phyloP scores from a whole-genome alignment of 495 filamentous ascomycete species.

The Astrothelium subdiscretum region DNA sequence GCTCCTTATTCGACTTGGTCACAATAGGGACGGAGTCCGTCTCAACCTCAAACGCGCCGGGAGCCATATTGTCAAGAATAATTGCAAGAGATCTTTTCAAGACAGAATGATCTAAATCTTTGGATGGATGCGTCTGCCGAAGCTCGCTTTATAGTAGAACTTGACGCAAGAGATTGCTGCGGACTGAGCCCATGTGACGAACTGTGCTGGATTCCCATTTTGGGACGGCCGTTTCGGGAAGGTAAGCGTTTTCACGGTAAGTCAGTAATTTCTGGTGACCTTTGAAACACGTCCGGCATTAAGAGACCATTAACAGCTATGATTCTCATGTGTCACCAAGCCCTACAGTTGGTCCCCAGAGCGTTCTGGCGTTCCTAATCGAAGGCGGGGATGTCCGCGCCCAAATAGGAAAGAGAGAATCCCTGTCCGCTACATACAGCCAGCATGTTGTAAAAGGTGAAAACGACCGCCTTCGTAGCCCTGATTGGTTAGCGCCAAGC shows the following conservation, averaged over 20 bases:
- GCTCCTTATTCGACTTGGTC: neutral
- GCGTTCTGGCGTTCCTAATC: neutral
- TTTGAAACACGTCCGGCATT: neutral
- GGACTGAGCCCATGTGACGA: neutral
- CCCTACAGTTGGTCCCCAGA: neutral
- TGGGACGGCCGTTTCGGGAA: neutral
- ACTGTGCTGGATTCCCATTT: neutral
- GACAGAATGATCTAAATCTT: neutral
- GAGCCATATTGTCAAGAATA: neutral
- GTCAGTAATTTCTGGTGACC: neutral
- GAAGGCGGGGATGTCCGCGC: neutral
- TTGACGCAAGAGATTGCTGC: neutral
- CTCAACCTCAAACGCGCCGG: neutral
- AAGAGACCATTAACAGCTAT: neutral
- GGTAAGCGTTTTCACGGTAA: neutral
- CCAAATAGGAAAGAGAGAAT: conserved; percentile 2
- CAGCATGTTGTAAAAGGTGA: no score
- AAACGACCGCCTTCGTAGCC: no score
- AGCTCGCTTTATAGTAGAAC: neutral
- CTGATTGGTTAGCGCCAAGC: no score
- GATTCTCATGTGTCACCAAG: neutral
- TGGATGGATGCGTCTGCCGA: neutral
- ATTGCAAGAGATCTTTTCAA: neutral
- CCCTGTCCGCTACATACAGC: neutral
- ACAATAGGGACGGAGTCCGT: neutral